Conservation (phyloP, 108 stramenopile genomes). For the Skeletonema costatum region DNA sequence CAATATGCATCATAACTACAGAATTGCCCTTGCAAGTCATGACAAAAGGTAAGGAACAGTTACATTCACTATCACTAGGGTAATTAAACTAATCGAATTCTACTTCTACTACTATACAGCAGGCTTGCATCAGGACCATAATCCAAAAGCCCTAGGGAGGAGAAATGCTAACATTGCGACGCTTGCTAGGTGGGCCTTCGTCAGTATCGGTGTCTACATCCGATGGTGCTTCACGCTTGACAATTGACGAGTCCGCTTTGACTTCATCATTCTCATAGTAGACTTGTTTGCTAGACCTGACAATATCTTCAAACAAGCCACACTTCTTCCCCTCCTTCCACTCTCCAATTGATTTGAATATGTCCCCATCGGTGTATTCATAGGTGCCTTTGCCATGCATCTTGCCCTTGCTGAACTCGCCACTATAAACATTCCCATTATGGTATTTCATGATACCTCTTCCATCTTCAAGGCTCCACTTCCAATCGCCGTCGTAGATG, state of each 20-base stretch:
- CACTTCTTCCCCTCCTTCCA: constrained; percentile 47
- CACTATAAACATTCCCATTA: constrained; percentile 6
- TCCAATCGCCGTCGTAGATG: neutral
- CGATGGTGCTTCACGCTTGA: neutral
- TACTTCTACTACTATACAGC: no score
- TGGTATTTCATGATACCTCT: neutral
- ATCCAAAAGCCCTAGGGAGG: no score
- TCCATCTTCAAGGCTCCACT: neutral
- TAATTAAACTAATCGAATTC: no score
- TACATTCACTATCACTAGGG: no score
- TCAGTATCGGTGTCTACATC: neutral
- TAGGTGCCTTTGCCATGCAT: constrained; percentile 31
- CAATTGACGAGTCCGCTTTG: neutral
- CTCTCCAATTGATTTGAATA: constrained; percentile 44
- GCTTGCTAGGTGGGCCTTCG: neutral
- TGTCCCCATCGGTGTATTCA: constrained; percentile 36
- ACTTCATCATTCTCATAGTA: neutral
- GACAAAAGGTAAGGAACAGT: no score
- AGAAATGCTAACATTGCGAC: no score
- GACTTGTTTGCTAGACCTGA: neutral
- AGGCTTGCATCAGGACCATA: no score
- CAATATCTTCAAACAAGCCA: constrained; percentile 13
- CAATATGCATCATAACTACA: no score
- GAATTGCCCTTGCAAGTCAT: no score
- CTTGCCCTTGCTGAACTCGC: constrained; percentile 20